phyloP scores from a whole-genome alignment of 495 filamentous ascomycete genomes.

The Penicillium samsonianum region DNA sequence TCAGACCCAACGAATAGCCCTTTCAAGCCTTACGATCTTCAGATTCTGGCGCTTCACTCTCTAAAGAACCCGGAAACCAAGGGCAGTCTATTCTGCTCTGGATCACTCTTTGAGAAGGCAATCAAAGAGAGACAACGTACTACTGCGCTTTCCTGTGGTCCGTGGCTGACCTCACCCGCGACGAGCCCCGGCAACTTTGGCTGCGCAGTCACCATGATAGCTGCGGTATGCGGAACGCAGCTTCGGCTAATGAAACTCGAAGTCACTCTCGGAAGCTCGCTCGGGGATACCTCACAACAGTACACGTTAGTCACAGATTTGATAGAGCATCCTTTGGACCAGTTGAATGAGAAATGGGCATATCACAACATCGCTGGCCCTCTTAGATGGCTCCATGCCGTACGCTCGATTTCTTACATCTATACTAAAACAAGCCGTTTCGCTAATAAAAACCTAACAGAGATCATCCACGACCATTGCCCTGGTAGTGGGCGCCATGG shows the following conservation, averaged over 20 bases:
- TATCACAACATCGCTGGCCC: constrained; percentile 35
- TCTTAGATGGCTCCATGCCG: constrained; percentile 37
- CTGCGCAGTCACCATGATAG: constrained; percentile 29
- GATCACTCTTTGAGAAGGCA: constrained; percentile 34
- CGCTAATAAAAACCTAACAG: constrained; percentile 21
- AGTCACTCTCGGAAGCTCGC: constrained; percentile 16
- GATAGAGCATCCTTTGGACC: constrained; percentile 21
- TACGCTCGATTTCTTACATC: constrained; percentile 21
- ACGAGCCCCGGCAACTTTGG: constrained; percentile 4
- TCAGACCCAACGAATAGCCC: neutral
- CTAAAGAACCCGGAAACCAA: constrained; percentile 16
- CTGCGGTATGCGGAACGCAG: constrained; percentile 31
- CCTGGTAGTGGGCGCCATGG: constrained; percentile 28
- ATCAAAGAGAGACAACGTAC: constrained; percentile 26
- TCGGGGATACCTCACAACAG: neutral
- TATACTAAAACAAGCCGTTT: neutral
- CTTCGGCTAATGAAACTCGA: constrained; percentile 34
- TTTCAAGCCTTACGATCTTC: constrained; percentile 18
- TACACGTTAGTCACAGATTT: constrained; percentile 5
- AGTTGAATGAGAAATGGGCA: constrained; percentile 5
- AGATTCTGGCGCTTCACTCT: constrained; percentile 30
- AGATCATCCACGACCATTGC: constrained; percentile 14
- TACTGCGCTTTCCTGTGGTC: constrained; percentile 37
- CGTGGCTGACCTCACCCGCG: constrained; percentile 31
- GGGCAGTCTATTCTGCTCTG: constrained; percentile 20